Evolutionary conservation across 1,139 yeast species (phyloP), one percentile per base, ranked within the genome.

Genomic region (Lipomyces yarrowii): DNA sequence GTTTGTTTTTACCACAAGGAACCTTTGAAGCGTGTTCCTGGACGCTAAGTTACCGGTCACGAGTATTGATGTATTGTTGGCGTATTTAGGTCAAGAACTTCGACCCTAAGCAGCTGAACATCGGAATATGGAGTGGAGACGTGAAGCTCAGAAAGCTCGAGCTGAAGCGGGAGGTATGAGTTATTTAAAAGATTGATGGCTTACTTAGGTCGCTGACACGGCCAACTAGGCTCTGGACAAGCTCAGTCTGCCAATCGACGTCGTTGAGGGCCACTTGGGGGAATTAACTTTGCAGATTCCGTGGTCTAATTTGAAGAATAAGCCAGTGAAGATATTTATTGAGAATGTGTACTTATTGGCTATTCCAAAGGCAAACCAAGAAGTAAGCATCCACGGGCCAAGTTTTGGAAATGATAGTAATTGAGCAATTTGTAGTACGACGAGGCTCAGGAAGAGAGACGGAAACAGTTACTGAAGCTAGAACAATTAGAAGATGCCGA

Each of bases 91-190:
- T 96, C 63, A 97, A 96, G 78, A 90, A 94, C 77, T 94, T 94
- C 75, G 99, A 96, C 78, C 93, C 98, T 15, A 90, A 90, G 71
- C 98, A 93, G 75, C 80, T 94, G 74, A 92, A 94, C 73, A 93
- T 94, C 65, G 99, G 98, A 1, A 93, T 96, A 56, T 93, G 99
- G 97, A 87, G 94, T 73, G 99, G 99, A 39, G 98, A 94, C 81
- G 99, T 93, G 59, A 91, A 91, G 75, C 81, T 96, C 62, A 83
- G 83, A 70, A 87, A 93, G 75, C 82, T 96, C 70, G 84, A 89
- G 69, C 81, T 96, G 67, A 91, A 91, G 77, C 85, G 87, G 69
- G 93, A 88, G 74, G 81, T 78, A 69, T 59, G 78, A 18, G 56
- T 13, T 13, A 42, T 39, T n/a, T 30, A 13, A 15, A 23, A n/a